These are phyloP conservation scores for Penicillium steckii DNA, from an alignment of 495 filamentous ascomycete genomes.

Conservation along the genomic window DNA sequence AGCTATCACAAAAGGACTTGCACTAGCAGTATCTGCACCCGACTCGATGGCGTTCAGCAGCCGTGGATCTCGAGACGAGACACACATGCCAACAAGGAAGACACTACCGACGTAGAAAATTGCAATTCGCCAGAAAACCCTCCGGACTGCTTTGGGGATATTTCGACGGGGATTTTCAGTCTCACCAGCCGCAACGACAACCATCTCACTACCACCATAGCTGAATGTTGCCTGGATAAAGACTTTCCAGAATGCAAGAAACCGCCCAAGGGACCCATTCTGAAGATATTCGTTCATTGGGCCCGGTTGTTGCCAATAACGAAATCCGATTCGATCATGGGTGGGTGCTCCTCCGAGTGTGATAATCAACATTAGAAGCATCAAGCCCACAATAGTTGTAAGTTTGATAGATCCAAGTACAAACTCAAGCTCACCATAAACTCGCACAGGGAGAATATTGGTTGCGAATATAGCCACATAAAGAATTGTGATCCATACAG, in stretches of 20 bases:
- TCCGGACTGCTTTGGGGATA: conserved; percentile 73
- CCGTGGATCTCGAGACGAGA: conserved; percentile 21
- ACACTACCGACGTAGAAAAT: conserved; percentile 69
- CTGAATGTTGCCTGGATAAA: conserved; percentile 42
- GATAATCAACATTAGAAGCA: conserved; percentile 49
- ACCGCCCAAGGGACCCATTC: conserved; percentile 33
- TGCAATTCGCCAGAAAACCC: conserved; percentile 78
- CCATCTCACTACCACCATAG: conserved; percentile 63
- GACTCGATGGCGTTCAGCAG: conserved; percentile 31
- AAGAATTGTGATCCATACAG: conserved; percentile 46
- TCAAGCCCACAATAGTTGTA: conserved; percentile 42
- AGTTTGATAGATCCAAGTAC: conserved; percentile 45
- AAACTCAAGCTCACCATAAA: conserved; percentile 51
- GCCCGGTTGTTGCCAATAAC: conserved; percentile 51
- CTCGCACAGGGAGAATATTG: conserved; percentile 37
- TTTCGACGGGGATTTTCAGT: conserved; percentile 69
- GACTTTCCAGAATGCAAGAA: conserved; percentile 43
- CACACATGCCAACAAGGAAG: conserved; percentile 51
- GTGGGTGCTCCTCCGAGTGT: conserved; percentile 32
- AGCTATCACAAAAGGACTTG: conserved; percentile 36
- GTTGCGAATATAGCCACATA: conserved; percentile 42
- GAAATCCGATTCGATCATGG: conserved; percentile 31
- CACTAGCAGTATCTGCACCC: conserved; percentile 36
- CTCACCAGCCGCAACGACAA: conserved; percentile 76
- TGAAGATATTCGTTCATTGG: conserved; percentile 45